Percentiles rank a stretch among this genome's conserved stretches.
Evolutionary conservation across 768 basidiomycete species (phyloP).

Genomic region (Strobilomyces dryophilus): DNA sequence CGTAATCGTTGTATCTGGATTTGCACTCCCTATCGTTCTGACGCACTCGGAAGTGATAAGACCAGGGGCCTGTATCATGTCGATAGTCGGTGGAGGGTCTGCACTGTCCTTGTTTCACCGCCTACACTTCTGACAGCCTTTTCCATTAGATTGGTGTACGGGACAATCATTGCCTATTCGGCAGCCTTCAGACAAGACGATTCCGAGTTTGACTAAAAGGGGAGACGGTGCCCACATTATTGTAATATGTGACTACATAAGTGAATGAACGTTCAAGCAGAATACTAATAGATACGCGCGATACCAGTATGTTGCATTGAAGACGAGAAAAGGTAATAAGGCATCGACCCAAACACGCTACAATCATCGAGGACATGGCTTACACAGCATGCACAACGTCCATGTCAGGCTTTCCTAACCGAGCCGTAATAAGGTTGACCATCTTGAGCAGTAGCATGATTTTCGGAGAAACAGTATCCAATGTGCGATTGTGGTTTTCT

Average conservation of each 20-base stretch:
- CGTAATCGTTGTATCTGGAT: constrained; percentile 86
- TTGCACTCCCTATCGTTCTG: constrained; percentile 87
- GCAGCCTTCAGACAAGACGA: constrained; percentile 78
- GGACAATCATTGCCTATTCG: constrained; percentile 85
- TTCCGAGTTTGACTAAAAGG: constrained; percentile 67
- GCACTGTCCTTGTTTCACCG: constrained; percentile 3
- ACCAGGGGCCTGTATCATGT: constrained; percentile 86
- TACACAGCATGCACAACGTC: constrained; percentile 5
- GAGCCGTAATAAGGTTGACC: constrained; percentile 29
- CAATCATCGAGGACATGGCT: not conserved
- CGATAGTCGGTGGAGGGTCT: constrained; percentile 87
- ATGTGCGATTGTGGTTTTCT: constrained; percentile 19
- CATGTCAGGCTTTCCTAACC: constrained; percentile 20
- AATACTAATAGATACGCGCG: not conserved
- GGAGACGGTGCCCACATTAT: not conserved
- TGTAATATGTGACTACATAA: constrained; percentile 18
- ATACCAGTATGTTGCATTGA: not conserved
- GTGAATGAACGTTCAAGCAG: constrained; percentile 5
- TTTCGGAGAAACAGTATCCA: constrained; percentile 25
- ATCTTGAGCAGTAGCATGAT: constrained; percentile 26
- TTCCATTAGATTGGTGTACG: constrained; percentile 67
- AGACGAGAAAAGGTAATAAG: not conserved
- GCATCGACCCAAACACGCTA: not conserved
- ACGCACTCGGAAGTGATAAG: constrained; percentile 89
- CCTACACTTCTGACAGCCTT: not conserved